Conservation (phyloP, 169 alveolate species). For the Cryptosporidium parvum region DNA sequence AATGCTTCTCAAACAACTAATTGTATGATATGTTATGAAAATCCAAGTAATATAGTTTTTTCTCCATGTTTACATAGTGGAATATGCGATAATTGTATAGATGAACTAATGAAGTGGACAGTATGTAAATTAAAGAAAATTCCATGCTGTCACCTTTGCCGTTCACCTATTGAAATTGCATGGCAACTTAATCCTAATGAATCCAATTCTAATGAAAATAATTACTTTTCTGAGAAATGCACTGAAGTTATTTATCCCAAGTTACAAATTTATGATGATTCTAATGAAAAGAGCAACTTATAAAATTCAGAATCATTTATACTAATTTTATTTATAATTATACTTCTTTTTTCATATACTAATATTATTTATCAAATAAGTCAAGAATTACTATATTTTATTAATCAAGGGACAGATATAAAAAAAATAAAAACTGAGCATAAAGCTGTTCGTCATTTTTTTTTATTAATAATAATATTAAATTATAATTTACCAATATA, state of each 20-base stretch:
- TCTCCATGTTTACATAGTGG: constrained; percentile 75
- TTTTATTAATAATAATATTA: no score
- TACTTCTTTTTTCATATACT: background rate
- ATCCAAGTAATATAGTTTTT: constrained; percentile 55
- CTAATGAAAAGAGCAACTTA: background rate
- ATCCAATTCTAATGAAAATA: background rate
- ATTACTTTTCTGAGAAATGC: constrained; percentile 38
- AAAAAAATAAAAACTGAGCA: background rate
- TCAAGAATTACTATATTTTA: background rate
- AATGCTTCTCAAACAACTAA: background rate
- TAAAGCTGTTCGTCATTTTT: no score
- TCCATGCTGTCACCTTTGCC: constrained; percentile 71
- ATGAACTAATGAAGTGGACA: constrained; percentile 74
- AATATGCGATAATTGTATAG: constrained; percentile 56
- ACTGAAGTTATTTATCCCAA: constrained; percentile 69
- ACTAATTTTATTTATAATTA: background rate
- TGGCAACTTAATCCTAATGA: constrained; percentile 44
- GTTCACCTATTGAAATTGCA: constrained; percentile 74
- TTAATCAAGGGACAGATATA: background rate
- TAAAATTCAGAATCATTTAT: constrained; percentile 5
- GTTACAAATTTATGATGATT: constrained; percentile 6
- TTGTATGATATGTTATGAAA: constrained; percentile 73
- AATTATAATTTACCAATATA: background rate
- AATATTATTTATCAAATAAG: no score
- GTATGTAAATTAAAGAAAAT: constrained; percentile 61